A percentile compares a stretch with the other conserved stretches of the same genome.
phyloP scores from a whole-genome alignment of 768 basidiomycete genomes.

The Lactarius pseudohatsudake region DNA sequence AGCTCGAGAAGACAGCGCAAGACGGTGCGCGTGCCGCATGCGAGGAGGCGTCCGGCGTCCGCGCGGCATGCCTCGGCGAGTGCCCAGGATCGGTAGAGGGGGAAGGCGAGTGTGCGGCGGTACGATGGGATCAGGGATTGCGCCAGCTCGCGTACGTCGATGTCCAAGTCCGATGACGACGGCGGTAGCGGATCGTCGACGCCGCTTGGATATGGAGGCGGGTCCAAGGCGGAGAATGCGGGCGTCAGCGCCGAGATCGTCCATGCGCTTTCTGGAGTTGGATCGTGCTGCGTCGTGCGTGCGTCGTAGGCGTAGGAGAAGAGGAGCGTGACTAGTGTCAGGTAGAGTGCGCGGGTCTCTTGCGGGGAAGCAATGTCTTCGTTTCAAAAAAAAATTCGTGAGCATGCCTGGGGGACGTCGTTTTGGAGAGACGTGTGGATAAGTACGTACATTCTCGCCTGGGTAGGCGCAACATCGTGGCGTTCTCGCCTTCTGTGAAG shows the following conservation, averaged over 20 bases:
- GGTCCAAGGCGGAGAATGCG: conserved; percentile 81
- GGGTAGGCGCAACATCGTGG: conserved; percentile 56
- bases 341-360: conserved; percentile 63
- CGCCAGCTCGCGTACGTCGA: conserved; percentile 48
- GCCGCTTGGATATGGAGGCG: conserved; percentile 47
- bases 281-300: conserved; percentile 73
- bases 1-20: conserved; percentile 67
- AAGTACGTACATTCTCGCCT: conserved; percentile 50
- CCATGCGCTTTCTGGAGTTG: conserved; percentile 90
- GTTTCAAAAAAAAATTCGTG: background rate
- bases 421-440: background rate
- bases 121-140: conserved; percentile 61
- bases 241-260: conserved; percentile 72
- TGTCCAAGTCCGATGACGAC: conserved; percentile 12
- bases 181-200: background rate
- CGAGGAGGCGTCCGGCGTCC: conserved; percentile 61
- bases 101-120: conserved; percentile 72
- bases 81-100: conserved; percentile 75
- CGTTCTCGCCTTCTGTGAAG: conserved; percentile 73
- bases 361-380: conserved; percentile 58
- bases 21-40: conserved; percentile 59
- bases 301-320: conserved; percentile 83
- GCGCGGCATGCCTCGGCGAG: conserved; percentile 66
- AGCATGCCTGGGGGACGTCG: background rate
- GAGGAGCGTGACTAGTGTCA: conserved; percentile 67